Conservation (phyloP, 2,329 filamentous ascomycete species). For the Teratosphaeria viscida region DNA sequence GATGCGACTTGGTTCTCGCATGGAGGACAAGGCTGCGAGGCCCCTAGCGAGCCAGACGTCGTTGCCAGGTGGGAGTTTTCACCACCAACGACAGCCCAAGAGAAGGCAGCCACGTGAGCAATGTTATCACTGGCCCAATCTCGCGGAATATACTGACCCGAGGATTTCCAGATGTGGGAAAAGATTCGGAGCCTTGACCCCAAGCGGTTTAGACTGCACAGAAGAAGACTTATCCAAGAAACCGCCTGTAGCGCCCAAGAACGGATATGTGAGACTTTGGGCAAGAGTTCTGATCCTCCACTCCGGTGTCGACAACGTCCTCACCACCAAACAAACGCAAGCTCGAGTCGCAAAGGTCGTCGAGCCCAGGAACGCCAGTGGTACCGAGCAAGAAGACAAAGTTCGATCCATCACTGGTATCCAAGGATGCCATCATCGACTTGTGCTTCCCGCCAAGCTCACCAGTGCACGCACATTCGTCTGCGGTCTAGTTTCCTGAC, state of each 20-base stretch:
- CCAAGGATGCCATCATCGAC: background rate
- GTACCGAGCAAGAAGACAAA: background rate
- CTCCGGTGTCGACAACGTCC: background rate
- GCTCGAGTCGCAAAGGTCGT: background rate
- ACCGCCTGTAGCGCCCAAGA: background rate
- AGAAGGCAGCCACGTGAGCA: background rate
- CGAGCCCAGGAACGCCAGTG: background rate
- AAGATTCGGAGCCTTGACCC: background rate
- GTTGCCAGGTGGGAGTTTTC: background rate
- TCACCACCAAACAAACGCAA: background rate
- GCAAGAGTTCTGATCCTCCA: background rate
- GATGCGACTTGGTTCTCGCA: background rate
- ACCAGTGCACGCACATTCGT: background rate
- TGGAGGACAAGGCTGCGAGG: background rate
- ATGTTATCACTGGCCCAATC: background rate
- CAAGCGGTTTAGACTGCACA: background rate
- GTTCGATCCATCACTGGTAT: background rate
- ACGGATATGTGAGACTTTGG: background rate
- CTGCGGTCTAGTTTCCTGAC: background rate
- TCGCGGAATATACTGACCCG: background rate
- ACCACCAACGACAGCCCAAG: background rate
- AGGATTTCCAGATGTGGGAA: background rate
- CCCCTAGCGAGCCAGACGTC: background rate
- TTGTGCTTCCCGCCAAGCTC: background rate
- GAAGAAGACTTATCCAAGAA: background rate